These are phyloP conservation scores for Chamaecyparis obtusa DNA, from an alignment of 75 land plant genomes.

Conservation along the genomic window DNA sequence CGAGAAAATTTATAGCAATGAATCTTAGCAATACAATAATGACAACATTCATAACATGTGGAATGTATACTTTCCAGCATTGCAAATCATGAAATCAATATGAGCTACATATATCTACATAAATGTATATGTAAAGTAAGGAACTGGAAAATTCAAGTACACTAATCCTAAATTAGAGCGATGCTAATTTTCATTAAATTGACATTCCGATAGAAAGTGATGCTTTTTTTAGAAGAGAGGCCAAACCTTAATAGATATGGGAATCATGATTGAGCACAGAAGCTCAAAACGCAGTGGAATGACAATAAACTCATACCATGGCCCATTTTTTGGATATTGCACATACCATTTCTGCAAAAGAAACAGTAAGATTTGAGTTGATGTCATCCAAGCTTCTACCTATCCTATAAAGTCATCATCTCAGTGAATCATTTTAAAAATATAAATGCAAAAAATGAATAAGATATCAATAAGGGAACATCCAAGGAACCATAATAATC, in stretches of 20 bases:
- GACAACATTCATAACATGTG: neutral
- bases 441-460: neutral
- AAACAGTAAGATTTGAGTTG: neutral
- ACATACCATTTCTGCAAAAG: slow-evolving; percentile 93
- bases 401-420: neutral
- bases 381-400: neutral
- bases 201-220: neutral
- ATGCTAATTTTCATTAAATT: neutral
- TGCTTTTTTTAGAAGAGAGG: neutral
- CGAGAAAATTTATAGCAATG: neutral
- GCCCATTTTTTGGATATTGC: slow-evolving; percentile 60
- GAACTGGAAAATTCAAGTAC: neutral
- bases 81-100: neutral
- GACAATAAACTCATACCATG: slow-evolving; percentile 95
- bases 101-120: neutral
- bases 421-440: neutral
- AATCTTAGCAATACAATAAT: neutral
- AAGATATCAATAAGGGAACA: neutral
- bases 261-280: slow-evolving; percentile 99
- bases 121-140: neutral
- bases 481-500: neutral
- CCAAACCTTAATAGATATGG: slow-evolving; percentile 92
- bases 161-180: neutral
- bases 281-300: slow-evolving; percentile 98
- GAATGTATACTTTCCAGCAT: neutral